These are phyloP conservation scores for Bacidia gigantensis DNA, from an alignment of 495 filamentous ascomycete genomes.

Conservation along the genomic window DNA sequence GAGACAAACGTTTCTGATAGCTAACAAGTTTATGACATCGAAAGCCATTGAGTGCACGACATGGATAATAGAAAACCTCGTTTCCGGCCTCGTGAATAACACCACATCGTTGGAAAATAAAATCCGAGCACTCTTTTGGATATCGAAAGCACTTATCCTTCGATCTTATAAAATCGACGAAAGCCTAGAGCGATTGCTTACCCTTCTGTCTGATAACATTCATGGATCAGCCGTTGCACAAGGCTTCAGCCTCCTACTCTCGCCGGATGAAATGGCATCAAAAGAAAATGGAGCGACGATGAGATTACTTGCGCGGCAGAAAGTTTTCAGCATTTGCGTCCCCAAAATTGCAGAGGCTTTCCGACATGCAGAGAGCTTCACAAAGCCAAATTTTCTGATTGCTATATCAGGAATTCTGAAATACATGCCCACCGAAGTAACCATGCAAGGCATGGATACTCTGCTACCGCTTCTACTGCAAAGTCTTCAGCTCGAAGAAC, in stretches of 20 bases:
- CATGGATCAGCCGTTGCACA: constrained; percentile 35
- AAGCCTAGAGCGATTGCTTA: constrained; percentile 37
- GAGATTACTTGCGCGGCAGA: constrained; percentile 51
- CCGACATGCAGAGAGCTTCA: constrained; percentile 29
- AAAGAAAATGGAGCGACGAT: constrained; percentile 50
- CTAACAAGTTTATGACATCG: constrained; percentile 52
- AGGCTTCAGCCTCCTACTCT: constrained; percentile 47
- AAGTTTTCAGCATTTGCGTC: constrained; percentile 46
- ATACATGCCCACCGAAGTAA: constrained; percentile 43
- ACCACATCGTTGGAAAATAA: constrained; percentile 12
- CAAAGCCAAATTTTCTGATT: constrained; percentile 49
- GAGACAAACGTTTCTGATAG: constrained; percentile 46
- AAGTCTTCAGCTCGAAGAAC: constrained; percentile 46
- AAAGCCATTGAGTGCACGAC: constrained; percentile 27
- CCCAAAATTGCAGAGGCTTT: constrained; percentile 44
- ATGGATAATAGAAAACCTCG: constrained; percentile 21
- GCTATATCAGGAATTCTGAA: constrained; percentile 52
- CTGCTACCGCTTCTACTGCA: constrained; percentile 58
- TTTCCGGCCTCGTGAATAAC: constrained; percentile 13
- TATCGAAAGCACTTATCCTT: constrained; percentile 40
- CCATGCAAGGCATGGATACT: constrained; percentile 43
- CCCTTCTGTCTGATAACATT: constrained; percentile 39
- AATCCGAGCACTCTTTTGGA: constrained; percentile 35
- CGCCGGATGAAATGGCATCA: constrained; percentile 51
- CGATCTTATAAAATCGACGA: constrained; percentile 36